phyloP scores from a whole-genome alignment of 2,329 filamentous ascomycete genomes.

The Aspergillus sp. region DNA sequence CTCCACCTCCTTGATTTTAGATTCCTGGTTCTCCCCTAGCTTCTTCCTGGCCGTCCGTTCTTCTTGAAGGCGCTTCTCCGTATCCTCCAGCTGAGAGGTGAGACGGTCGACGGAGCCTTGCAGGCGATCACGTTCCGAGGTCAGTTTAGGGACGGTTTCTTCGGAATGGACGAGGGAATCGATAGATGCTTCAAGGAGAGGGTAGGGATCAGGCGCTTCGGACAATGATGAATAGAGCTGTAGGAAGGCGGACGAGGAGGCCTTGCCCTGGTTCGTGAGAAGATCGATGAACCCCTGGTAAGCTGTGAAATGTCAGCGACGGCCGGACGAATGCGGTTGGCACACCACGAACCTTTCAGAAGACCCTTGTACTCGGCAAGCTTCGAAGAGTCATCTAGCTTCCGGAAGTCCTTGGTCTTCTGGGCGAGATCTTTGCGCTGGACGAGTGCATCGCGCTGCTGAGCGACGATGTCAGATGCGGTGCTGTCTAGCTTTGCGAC shows the following conservation, averaged over 20 bases:
- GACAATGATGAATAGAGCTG: constrained; percentile 91
- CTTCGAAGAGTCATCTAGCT: constrained; percentile 86
- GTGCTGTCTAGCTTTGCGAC: constrained; percentile 85
- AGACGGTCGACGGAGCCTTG: constrained; percentile 75
- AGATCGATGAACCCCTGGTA: constrained; percentile 98
- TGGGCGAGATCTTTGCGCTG: constrained; percentile 97
- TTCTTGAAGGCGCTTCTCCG: constrained; percentile 75
- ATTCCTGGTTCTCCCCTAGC: constrained; percentile 75
- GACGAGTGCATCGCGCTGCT: constrained; percentile 92
- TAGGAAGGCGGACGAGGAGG: constrained; percentile 88
- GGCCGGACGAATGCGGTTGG: not conserved
- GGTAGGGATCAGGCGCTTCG: constrained; percentile 95
- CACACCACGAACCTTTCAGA: constrained; percentile 67
- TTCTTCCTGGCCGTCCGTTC: constrained; percentile 73
- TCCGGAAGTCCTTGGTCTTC: constrained; percentile 97
- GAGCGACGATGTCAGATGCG: constrained; percentile 90
- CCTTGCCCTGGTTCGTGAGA: constrained; percentile 92
- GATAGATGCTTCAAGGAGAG: constrained; percentile 91
- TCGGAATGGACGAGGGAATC: constrained; percentile 90
- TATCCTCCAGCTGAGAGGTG: constrained; percentile 78
- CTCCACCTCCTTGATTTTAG: constrained; percentile 85
- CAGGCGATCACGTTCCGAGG: constrained; percentile 84
- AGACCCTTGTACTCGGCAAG: constrained; percentile 84
- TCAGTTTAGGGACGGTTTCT: constrained; percentile 86
- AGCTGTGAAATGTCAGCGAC: constrained; percentile 54